A percentile compares a stretch with the other conserved stretches of the same genome.
phyloP scores from a whole-genome alignment of 495 filamentous ascomycete species.

The Cercophora samala region DNA sequence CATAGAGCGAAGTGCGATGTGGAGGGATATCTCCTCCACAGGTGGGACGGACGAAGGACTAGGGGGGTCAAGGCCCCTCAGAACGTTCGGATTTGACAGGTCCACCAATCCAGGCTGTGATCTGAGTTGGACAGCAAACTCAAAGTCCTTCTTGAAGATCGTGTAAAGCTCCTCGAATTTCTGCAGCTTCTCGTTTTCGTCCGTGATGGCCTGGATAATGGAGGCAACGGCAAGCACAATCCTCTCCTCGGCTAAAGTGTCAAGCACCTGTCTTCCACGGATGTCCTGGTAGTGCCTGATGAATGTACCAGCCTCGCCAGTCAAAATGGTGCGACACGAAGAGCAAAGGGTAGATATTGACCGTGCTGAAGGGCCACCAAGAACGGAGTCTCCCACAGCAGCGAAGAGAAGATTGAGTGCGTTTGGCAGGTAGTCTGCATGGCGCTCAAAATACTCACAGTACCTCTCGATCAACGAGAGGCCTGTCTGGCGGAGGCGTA shows the following conservation, averaged over 20 bases:
- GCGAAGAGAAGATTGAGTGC: constrained; percentile 80
- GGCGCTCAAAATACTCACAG: constrained; percentile 74
- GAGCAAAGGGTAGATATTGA: constrained; percentile 79
- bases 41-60: constrained; percentile 24
- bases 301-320: constrained; percentile 69
- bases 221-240: constrained; percentile 79
- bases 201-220: constrained; percentile 73
- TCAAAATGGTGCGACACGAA: constrained; percentile 70
- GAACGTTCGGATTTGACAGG: constrained; percentile 33
- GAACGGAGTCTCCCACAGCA: constrained; percentile 61
- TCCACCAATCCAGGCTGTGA: constrained; percentile 33
- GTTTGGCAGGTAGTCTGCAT: constrained; percentile 65
- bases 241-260: constrained; percentile 70
- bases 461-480: constrained; percentile 76
- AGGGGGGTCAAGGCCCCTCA: constrained; percentile 28
- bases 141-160: constrained; percentile 62
- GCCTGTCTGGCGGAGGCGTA: constrained; percentile 71
- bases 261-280: constrained; percentile 59
- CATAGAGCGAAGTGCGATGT: constrained; percentile 61
- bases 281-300: constrained; percentile 67
- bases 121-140: constrained; percentile 38
- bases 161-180: constrained; percentile 62
- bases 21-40: constrained; percentile 43
- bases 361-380: constrained; percentile 69
- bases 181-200: constrained; percentile 58